These are phyloP conservation scores for Phytophthora melonis DNA, from an alignment of 352 stramenopile species.

Conservation along the genomic window DNA sequence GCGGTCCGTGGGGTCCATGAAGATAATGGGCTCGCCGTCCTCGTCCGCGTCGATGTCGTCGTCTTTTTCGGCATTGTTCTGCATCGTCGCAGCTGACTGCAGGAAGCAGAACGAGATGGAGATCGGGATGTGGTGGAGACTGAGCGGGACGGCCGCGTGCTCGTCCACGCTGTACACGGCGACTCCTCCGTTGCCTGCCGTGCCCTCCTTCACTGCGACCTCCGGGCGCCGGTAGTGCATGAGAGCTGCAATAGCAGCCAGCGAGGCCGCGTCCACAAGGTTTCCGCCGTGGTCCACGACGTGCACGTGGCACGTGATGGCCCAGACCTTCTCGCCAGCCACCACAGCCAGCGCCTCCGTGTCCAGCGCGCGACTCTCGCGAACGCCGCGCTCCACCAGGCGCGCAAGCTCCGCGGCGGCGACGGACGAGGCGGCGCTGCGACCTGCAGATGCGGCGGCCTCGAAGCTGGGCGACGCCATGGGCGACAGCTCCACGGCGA, in stretches of 20 bases:
- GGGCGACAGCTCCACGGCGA: constrained; percentile 85
- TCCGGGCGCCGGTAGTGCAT: constrained; percentile 94
- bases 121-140: constrained; percentile 96
- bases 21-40: constrained; percentile 64
- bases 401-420: constrained; percentile 77
- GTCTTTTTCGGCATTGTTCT: constrained; percentile 20
- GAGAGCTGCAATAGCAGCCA: constrained; percentile 94
- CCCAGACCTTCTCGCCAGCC: constrained; percentile 94
- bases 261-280: constrained; percentile 90
- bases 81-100: constrained; percentile 36
- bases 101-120: constrained; percentile 94
- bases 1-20: constrained; percentile 90
- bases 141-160: constrained; percentile 92
- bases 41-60: constrained; percentile 41
- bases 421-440: constrained; percentile 58
- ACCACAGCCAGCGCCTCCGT: constrained; percentile 95
- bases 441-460: constrained; percentile 40
- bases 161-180: constrained; percentile 90
- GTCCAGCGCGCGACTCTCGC: constrained; percentile 93
- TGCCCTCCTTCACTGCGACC: constrained; percentile 67
- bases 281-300: constrained; percentile 93
- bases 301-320: constrained; percentile 92
- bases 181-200: constrained; percentile 29
- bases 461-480: constrained; percentile 89
- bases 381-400: constrained; percentile 92